Conservation (phyloP, 371 early-diverging fungal genomes). For the Rhizopus arrhizus region DNA sequence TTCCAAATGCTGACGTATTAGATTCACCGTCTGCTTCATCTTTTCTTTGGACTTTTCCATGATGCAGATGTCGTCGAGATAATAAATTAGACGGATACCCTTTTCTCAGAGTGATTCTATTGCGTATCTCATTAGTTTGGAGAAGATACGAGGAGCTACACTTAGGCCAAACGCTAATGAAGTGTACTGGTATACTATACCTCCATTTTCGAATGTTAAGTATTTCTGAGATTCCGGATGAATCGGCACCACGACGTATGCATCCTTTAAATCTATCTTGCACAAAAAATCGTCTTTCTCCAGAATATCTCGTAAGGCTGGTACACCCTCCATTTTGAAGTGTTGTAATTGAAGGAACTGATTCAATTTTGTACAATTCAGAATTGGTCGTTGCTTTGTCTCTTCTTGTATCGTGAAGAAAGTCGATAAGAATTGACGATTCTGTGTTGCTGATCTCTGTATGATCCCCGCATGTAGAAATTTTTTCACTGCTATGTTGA, state of each 20-base stretch:
- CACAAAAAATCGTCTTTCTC: constrained; percentile 4
- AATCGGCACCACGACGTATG: constrained; percentile 8
- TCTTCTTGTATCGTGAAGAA: constrained; percentile 20
- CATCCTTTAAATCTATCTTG: constrained; percentile 17
- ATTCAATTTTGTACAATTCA: constrained; percentile 15
- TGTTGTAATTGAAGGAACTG: constrained; percentile 14
- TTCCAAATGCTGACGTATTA: background rate
- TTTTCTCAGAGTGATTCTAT: constrained; percentile 11
- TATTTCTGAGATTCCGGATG: constrained; percentile 5
- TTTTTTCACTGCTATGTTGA: constrained; percentile 2
- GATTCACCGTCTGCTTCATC: background rate
- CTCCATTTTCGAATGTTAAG: constrained; percentile 7
- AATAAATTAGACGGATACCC: constrained; percentile 13
- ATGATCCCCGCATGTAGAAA: constrained; percentile 6
- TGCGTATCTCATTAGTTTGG: constrained; percentile 11
- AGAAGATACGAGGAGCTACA: constrained; percentile 15
- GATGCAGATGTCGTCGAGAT: constrained; percentile 17
- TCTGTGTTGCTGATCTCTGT: constrained; percentile 4
- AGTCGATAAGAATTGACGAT: constrained; percentile 10
- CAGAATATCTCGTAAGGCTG: constrained; percentile 11
- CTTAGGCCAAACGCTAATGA: constrained; percentile 17
- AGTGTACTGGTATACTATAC: constrained; percentile 18
- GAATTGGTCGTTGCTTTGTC: constrained; percentile 21
- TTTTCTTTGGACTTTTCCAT: background rate
- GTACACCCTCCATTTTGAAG: constrained; percentile 29